These are phyloP conservation scores for Tricholomella constricta DNA, from an alignment of 768 basidiomycete species.

Conservation along the genomic window DNA sequence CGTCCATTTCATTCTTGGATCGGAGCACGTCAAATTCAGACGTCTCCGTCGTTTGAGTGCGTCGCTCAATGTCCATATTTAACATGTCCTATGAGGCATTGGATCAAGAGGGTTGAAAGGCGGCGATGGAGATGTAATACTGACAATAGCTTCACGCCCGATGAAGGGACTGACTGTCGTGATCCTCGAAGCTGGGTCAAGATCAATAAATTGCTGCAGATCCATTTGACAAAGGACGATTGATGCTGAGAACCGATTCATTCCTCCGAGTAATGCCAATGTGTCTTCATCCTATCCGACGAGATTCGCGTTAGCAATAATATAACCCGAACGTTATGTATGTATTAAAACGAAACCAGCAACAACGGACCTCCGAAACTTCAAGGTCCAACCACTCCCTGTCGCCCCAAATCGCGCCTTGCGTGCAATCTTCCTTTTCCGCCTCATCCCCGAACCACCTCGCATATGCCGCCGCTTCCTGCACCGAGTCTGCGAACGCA, in stretches of 20 bases:
- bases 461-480: constrained; percentile 56
- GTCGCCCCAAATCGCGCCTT: constrained; percentile 55
- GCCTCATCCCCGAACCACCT: constrained; percentile 63
- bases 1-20: background rate
- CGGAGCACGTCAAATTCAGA: background rate
- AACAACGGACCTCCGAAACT: constrained; percentile 45
- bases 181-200: constrained; percentile 48
- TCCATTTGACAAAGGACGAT: constrained; percentile 57
- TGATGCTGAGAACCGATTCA: constrained; percentile 74
- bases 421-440: constrained; percentile 43
- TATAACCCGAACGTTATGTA: background rate
- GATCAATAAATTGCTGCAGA: constrained; percentile 57
- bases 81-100: constrained; percentile 8
- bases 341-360: background rate
- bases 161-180: constrained; percentile 47
- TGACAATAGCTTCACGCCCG: constrained; percentile 54
- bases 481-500: constrained; percentile 63
- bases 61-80: constrained; percentile 14
- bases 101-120: background rate
- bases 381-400: constrained; percentile 66
- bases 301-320: background rate
- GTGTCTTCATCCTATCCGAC: constrained; percentile 61
- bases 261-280: constrained; percentile 55
- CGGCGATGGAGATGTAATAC: constrained; percentile 20
- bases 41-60: constrained; percentile 2